Conservation (phyloP, 2,329 filamentous ascomycete genomes). For the Corinectria fuckeliana region DNA sequence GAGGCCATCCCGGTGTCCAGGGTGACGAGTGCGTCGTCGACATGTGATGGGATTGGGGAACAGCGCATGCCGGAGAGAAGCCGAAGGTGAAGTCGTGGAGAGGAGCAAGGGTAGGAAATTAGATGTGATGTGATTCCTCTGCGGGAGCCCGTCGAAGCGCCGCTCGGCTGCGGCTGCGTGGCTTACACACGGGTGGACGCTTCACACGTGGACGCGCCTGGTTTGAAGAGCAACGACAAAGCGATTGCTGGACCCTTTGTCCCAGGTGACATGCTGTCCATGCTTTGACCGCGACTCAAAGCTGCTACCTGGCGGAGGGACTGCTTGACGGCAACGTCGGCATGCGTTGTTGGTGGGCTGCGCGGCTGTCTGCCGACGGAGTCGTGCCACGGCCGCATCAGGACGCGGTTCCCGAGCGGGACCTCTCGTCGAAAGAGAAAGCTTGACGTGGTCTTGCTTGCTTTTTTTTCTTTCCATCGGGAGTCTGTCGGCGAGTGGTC, state of each 20-base stretch:
- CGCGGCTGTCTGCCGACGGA: neutral
- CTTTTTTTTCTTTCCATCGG: neutral
- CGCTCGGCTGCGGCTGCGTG: neutral
- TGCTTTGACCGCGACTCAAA: slow-evolving; percentile 1
- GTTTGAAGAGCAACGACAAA: slow-evolving; percentile 16
- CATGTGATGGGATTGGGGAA: neutral
- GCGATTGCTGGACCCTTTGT: neutral
- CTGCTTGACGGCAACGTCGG: neutral
- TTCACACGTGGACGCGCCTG: slow-evolving; percentile 25
- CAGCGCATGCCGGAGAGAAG: neutral
- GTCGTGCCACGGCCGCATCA: slow-evolving; percentile 14
- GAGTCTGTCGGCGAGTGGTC: neutral
- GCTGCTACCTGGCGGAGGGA: neutral
- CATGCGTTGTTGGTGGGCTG: neutral
- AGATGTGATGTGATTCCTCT: neutral
- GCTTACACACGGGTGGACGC: slow-evolving; percentile 1
- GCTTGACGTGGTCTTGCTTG: slow-evolving; percentile 2
- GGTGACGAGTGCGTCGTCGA: slow-evolving; percentile 14
- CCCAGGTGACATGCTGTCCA: slow-evolving; percentile 1
- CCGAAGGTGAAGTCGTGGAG: neutral
- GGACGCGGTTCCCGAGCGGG: neutral
- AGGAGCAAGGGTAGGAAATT: neutral
- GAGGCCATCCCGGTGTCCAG: slow-evolving; percentile 26
- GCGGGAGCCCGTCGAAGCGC: neutral
- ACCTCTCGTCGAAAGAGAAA: neutral